Evolutionary conservation across 2,329 filamentous ascomycete genomes (phyloP), one percentile per base, ranked within the genome.

Genomic region (Colletotrichum destructivum): DNA sequence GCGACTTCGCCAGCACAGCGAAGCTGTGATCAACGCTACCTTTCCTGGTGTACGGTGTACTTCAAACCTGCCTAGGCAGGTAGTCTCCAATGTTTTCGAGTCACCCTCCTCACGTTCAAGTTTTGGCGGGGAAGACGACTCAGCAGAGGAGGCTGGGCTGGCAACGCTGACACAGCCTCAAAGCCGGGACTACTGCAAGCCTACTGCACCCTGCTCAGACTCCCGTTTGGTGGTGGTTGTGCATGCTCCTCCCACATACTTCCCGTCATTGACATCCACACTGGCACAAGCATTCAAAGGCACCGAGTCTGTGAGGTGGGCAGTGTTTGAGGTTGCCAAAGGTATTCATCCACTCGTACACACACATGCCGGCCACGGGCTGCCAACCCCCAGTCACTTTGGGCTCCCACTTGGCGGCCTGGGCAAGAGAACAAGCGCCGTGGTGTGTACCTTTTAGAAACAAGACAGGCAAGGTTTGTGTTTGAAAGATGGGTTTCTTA

Each of bases 161-260:
- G 73, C 74, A 72, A 60, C 69, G 68, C 68, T 74, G 67, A 72
- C 70, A 72, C 67, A 66, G 70, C 70, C 70, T 54, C 70, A 72
- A 69, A 69, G 54, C 69, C 69, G 66, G 69, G 59, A 69, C 69
- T 64, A 69, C 59, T 69, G 69, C 69, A 69, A 46, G 67, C 61
- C 61, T 66, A 62, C 66, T 71, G 65, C 65, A 68, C 65, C 57
- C 65, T 67, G 57, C 56, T 55, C 57, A 55, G 62, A 60, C 67
- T 56, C 55, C 67, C 55, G 67, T 66, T 61, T 66, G 67, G 67
- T 61, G 61, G 40, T 62, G n/a, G 60, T 63, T 57, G 51, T 35
- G 54, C 61, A 62, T 42, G n/a, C 18, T 47, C 31, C 21, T 62
- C 61, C 57, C 57, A 59, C 55, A 18, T 42, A 44, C 38, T 59